These are phyloP conservation scores for Boletales sp. DNA, from an alignment of 768 basidiomycete genomes.

Conservation along the genomic window DNA sequence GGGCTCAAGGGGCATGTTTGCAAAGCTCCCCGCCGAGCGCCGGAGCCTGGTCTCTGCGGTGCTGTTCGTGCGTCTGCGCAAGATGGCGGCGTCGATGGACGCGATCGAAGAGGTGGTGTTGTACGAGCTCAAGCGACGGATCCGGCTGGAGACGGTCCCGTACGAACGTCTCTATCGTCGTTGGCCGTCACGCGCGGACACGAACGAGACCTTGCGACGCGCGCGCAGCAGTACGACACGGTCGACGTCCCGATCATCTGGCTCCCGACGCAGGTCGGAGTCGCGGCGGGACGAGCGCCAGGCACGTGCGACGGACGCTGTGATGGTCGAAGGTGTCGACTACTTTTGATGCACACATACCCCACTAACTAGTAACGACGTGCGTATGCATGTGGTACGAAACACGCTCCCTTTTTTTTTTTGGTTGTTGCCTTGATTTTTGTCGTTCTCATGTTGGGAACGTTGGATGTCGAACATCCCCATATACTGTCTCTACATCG, in stretches of 20 bases:
- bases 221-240: conserved; percentile 3
- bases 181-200: not conserved
- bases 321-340: conserved; percentile 29
- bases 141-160: conserved; percentile 23
- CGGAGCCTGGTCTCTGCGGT: conserved; percentile 32
- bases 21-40: conserved; percentile 33
- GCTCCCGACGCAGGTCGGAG: not conserved
- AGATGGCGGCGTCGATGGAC: conserved; percentile 38
- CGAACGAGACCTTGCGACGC: not conserved
- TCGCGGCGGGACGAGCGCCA: not conserved
- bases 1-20: no score
- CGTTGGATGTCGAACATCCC: not conserved
- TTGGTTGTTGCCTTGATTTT: not conserved
- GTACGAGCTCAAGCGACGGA: conserved; percentile 34
- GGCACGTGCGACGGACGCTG: not conserved
- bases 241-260: conserved; percentile 10
- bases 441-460: not conserved
- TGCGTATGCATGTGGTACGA: no score
- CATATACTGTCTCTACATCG: not conserved
- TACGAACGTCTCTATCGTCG: conserved; percentile 18
- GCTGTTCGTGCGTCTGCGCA: conserved; percentile 32
- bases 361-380: no score
- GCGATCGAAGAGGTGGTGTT: conserved; percentile 34
- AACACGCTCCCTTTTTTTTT: not conserved
- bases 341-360: conserved; percentile 21